Conservation (phyloP, 352 stramenopile species). For the Phytophthora cajani region DNA sequence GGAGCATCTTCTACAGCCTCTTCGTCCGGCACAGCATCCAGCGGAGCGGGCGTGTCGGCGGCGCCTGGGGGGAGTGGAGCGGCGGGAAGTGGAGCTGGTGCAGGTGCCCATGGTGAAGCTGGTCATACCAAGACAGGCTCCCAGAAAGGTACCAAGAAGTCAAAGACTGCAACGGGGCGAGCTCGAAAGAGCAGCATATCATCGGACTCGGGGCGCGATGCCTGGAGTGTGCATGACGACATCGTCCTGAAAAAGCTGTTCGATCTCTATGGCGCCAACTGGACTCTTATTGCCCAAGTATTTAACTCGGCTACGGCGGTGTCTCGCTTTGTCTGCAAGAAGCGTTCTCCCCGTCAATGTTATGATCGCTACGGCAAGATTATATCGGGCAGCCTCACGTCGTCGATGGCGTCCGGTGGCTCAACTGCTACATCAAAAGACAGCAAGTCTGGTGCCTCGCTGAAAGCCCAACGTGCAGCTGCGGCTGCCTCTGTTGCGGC, state of each 20-base stretch:
- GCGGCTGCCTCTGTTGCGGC: slow-evolving; percentile 40
- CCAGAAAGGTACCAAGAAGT: slow-evolving; percentile 62
- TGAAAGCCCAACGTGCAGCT: slow-evolving; percentile 57
- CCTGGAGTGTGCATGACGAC: slow-evolving; percentile 80
- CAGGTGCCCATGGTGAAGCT: slow-evolving; percentile 24
- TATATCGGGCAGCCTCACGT: slow-evolving; percentile 59
- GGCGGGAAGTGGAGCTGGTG: neutral
- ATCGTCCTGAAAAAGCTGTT: slow-evolving; percentile 85
- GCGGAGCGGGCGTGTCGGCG: slow-evolving; percentile 17
- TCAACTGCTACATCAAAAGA: slow-evolving; percentile 47
- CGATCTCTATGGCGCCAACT: slow-evolving; percentile 88
- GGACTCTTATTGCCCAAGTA: slow-evolving; percentile 87
- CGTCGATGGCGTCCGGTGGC: slow-evolving; percentile 5
- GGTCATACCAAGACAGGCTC: slow-evolving; percentile 24
- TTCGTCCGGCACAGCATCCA: slow-evolving; percentile 32
- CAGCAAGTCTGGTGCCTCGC: slow-evolving; percentile 30
- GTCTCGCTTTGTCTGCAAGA: slow-evolving; percentile 77
- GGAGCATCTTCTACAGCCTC: slow-evolving; percentile 29
- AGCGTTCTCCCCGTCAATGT: slow-evolving; percentile 83
- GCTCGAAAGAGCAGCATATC: slow-evolving; percentile 73
- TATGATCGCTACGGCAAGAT: slow-evolving; percentile 89
- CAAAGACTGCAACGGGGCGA: slow-evolving; percentile 47
- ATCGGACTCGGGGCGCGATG: slow-evolving; percentile 54
- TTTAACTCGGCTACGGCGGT: slow-evolving; percentile 79
- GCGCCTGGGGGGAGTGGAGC: slow-evolving; percentile 2